These are phyloP conservation scores for Peniophora sp. DNA, from an alignment of 1,284 basidiomycete species.

Conservation along the genomic window DNA sequence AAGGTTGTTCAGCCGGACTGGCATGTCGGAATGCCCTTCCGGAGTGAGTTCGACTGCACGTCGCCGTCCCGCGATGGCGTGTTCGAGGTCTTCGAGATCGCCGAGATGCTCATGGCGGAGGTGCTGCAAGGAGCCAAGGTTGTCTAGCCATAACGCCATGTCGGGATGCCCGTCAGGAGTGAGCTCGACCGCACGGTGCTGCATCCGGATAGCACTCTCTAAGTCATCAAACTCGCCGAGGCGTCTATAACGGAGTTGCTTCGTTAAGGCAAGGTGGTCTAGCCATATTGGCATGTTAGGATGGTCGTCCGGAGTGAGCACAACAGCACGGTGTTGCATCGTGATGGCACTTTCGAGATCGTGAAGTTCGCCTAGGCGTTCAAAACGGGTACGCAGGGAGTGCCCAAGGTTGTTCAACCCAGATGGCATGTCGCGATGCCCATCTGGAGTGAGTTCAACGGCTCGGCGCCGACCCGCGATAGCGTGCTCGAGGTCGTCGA, in stretches of 20 bases:
- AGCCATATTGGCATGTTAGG: constrained; percentile 7
- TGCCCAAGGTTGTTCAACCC: background rate
- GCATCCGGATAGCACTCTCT: no score
- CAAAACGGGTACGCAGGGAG: background rate
- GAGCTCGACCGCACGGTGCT: no score
- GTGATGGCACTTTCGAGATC: background rate
- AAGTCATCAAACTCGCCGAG: no score
- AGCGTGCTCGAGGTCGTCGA: background rate
- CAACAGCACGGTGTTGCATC: background rate
- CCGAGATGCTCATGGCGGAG: background rate
- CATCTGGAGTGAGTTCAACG: background rate
- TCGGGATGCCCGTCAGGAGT: no score
- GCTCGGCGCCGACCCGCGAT: background rate
- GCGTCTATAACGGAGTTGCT: no score
- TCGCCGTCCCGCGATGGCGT: background rate
- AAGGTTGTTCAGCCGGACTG: background rate
- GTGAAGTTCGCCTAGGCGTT: background rate
- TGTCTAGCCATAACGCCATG: no score
- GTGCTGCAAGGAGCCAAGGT: no score
- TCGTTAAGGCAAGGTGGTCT: constrained; percentile 4
- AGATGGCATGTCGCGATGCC: background rate
- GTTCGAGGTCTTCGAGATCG: background rate
- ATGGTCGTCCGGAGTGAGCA: constrained; percentile 1
- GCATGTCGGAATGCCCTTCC: background rate
- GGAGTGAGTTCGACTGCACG: background rate